A percentile compares a stretch with the other conserved stretches of the same genome.
Conservation (phyloP, 176 grass and related monocot species). For the Carex littledalei region DNA sequence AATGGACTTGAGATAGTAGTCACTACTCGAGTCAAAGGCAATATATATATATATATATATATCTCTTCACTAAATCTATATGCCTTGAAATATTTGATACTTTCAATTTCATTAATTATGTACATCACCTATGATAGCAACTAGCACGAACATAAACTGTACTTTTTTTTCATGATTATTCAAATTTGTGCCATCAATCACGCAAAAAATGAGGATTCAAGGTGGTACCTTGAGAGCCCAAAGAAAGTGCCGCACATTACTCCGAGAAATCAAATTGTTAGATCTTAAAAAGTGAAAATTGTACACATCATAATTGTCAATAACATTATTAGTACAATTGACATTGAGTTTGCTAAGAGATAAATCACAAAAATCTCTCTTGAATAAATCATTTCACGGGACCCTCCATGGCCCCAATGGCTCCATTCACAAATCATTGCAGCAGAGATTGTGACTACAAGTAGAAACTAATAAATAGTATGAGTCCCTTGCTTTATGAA, state of each 20-base stretch:
- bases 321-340: no score
- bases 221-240: no score
- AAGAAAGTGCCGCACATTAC: background rate
- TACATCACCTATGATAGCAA: no score
- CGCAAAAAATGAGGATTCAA: background rate
- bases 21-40: no score
- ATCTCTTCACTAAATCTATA: no score
- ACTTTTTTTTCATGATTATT: background rate
- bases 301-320: background rate
- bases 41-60: background rate
- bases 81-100: no score
- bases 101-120: no score
- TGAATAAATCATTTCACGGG: background rate
- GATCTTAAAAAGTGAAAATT: no score
- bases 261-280: background rate
- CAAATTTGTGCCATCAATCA: background rate
- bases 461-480: background rate
- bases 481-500: no score
- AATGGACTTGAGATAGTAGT: no score
- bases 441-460: background rate
- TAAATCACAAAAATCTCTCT: background rate
- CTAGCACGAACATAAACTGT: no score
- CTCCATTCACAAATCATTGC: background rate
- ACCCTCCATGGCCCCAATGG: background rate
- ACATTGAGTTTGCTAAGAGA: background rate